These are phyloP conservation scores for Syzygium syzygioides DNA, from an alignment of 441 rosid species.

Conservation along the genomic window DNA sequence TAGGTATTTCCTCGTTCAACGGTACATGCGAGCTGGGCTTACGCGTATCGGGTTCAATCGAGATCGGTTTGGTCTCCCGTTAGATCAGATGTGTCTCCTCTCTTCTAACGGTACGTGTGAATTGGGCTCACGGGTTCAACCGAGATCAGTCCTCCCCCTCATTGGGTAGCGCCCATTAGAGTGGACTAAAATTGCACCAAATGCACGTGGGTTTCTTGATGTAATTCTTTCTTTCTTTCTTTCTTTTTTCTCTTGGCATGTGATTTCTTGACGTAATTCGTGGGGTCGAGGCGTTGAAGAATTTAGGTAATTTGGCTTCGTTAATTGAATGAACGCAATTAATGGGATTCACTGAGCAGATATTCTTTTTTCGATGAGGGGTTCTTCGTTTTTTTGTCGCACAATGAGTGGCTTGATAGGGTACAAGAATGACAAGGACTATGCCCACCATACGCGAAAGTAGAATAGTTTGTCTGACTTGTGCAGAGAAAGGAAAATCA, in stretches of 20 bases:
- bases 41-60: rapidly evolving
- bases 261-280: neutral
- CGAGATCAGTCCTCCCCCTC: neutral
- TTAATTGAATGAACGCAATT: neutral
- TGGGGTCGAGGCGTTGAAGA: neutral
- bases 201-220: neutral
- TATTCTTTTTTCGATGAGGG: neutral
- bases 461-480: neutral
- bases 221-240: neutral
- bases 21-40: neutral
- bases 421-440: neutral
- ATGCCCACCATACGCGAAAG: neutral
- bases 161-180: neutral
- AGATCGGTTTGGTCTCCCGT: neutral
- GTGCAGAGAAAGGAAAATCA: neutral
- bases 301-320: neutral
- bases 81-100: too few relatives aligned
- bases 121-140: neutral
- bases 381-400: too few relatives aligned
- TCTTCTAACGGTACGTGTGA: rapidly evolving
- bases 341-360: neutral
- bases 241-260: neutral
- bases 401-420: neutral
- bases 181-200: neutral
- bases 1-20: rapidly evolving